A percentile compares a stretch with the other conserved stretches of the same genome.
These are phyloP conservation scores for Pyrenula massariospora DNA, from an alignment of 495 filamentous ascomycete genomes.

Conservation along the genomic window DNA sequence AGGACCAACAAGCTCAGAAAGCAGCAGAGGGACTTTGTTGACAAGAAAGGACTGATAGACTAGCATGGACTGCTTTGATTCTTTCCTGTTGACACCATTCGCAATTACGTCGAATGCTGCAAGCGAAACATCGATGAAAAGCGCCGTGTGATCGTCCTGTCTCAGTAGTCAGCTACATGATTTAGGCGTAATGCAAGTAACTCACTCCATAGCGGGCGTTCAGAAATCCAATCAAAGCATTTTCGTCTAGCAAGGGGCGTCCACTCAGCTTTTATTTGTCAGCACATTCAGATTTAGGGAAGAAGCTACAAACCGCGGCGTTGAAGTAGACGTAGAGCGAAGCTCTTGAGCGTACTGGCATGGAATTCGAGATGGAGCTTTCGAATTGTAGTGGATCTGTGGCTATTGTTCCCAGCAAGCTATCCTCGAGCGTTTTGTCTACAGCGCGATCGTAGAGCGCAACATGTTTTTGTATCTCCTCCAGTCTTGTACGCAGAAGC, in stretches of 20 bases:
- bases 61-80: slow-evolving; percentile 58
- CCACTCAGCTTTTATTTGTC: slow-evolving; percentile 53
- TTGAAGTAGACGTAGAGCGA: slow-evolving; percentile 89
- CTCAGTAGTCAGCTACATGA: slow-evolving; percentile 5
- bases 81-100: slow-evolving; percentile 71
- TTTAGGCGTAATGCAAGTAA: not conserved
- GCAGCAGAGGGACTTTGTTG: slow-evolving; percentile 79
- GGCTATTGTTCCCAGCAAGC: slow-evolving; percentile 28
- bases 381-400: slow-evolving; percentile 38
- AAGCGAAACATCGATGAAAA: slow-evolving; percentile 69
- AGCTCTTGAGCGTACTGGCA: slow-evolving; percentile 66
- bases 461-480: slow-evolving; percentile 32
- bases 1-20: slow-evolving; percentile 48
- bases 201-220: slow-evolving; percentile 67
- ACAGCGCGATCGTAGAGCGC: slow-evolving; percentile 25
- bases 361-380: slow-evolving; percentile 50
- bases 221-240: slow-evolving; percentile 63
- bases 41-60: slow-evolving; percentile 84
- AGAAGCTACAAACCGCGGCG: slow-evolving; percentile 49
- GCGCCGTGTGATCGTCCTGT: slow-evolving; percentile 61
- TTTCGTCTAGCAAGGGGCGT: slow-evolving; percentile 74
- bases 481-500: slow-evolving; percentile 27
- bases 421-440: slow-evolving; percentile 23
- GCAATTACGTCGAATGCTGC: slow-evolving; percentile 83
- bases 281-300: slow-evolving; percentile 11